phyloP scores from a whole-genome alignment of 257 asterid species.

The Cruciata laevipes region DNA sequence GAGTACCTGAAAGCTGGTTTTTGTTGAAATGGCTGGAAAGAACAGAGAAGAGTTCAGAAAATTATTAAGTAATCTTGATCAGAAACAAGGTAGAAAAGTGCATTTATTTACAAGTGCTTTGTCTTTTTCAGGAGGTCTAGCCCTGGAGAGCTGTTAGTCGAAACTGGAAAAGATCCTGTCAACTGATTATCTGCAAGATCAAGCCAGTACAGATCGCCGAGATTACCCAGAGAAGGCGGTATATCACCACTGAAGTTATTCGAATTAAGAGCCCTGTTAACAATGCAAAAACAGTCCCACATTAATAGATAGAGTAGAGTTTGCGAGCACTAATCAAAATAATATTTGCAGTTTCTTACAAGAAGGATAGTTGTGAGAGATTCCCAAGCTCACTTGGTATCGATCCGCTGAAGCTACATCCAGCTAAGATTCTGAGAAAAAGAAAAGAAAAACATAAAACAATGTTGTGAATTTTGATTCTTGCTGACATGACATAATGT shows the following conservation, averaged over 20 bases:
- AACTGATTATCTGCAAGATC: constrained; percentile 85
- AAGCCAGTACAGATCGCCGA: constrained; percentile 81
- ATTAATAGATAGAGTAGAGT: background rate
- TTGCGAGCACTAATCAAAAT: background rate
- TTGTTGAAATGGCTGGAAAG: constrained; percentile 86
- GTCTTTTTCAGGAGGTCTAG: constrained; percentile 81
- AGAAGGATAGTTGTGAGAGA: constrained; percentile 68
- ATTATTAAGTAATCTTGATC: background rate
- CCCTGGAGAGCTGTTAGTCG: constrained; percentile 57
- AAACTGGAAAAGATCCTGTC: constrained; percentile 74
- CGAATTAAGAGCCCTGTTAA: constrained; percentile 77
- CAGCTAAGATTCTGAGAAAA: constrained; percentile 75
- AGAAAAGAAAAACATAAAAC: background rate
- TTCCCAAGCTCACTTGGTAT: constrained; percentile 82
- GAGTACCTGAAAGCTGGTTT: constrained; percentile 70
- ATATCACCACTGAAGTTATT: constrained; percentile 83
- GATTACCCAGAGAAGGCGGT: constrained; percentile 83
- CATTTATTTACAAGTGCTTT: constrained; percentile 74
- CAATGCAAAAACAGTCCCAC: background rate
- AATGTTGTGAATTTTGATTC: background rate
- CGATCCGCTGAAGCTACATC: constrained; percentile 72
- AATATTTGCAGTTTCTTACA: constrained; percentile 44
- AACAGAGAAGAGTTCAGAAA: constrained; percentile 26
- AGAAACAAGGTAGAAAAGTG: background rate
- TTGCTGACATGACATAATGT: background rate